phyloP scores from a whole-genome alignment of 768 basidiomycete species.

The Leccinum longicurvipes region DNA sequence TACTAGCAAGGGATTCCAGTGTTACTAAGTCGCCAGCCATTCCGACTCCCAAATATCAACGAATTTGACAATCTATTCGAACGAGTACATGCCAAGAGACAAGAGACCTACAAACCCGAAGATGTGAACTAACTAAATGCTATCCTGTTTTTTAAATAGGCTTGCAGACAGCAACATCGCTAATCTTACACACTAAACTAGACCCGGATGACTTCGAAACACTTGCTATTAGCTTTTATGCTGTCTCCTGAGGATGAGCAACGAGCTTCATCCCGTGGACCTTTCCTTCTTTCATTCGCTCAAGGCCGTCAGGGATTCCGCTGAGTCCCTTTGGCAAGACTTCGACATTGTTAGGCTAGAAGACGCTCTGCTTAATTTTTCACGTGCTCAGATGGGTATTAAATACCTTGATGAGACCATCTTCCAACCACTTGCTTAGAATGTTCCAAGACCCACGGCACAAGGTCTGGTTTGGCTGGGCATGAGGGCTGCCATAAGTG shows the following conservation, averaged over 20 bases:
- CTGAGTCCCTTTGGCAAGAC: conserved; percentile 40
- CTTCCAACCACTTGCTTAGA: conserved; percentile 25
- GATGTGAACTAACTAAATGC: background rate
- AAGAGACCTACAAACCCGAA: background rate
- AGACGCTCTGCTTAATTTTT: background rate
- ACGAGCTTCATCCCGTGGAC: conserved; percentile 47
- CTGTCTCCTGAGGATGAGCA: conserved; percentile 38
- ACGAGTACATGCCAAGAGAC: conserved; percentile 3
- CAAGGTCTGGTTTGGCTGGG: conserved; percentile 14
- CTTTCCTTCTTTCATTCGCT: conserved; percentile 33
- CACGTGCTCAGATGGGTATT: background rate
- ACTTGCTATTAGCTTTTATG: conserved; percentile 2
- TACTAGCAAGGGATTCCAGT: background rate
- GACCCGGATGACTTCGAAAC: background rate
- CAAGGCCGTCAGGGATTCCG: conserved; percentile 36
- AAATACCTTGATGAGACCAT: conserved; percentile 26
- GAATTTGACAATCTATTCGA: background rate
- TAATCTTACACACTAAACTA: conserved; percentile 18
- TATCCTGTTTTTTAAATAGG: background rate
- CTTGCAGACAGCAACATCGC: background rate
- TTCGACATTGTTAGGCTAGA: conserved; percentile 40
- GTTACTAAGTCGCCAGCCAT: background rate
- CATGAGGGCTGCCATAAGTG: conserved; percentile 27
- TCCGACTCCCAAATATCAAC: background rate
- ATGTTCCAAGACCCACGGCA: conserved; percentile 17